Evolutionary conservation across 768 basidiomycete genomes (phyloP).

Genomic region (Paxillus ammoniavirescens): DNA sequence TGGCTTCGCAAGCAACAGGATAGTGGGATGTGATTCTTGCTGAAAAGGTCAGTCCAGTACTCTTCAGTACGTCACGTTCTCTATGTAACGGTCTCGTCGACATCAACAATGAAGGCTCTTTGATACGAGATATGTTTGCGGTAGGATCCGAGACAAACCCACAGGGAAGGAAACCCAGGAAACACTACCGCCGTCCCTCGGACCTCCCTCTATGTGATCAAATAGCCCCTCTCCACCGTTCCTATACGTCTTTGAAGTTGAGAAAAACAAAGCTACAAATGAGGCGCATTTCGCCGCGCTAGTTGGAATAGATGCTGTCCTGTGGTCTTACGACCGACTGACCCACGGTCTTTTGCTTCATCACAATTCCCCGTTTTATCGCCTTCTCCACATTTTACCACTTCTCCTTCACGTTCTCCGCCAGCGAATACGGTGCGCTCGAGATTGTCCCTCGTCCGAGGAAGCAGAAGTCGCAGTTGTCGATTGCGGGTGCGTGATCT

Average conservation of each 20-base stretch:
- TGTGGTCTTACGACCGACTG: neutral
- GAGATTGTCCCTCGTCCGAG: slow-evolving; percentile 87
- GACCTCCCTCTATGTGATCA: slow-evolving; percentile 80
- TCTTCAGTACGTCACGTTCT: slow-evolving; percentile 3
- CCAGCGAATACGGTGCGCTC: slow-evolving; percentile 48
- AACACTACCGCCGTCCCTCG: slow-evolving; percentile 64
- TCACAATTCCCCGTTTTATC: neutral
- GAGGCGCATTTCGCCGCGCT: slow-evolving; percentile 5
- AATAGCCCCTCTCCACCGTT: slow-evolving; percentile 36
- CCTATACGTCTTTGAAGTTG: slow-evolving; percentile 10
- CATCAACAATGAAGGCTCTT: slow-evolving; percentile 69
- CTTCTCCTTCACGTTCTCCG: slow-evolving; percentile 30
- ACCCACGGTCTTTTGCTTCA: slow-evolving; percentile 3
- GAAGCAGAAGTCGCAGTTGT: slow-evolving; percentile 92
- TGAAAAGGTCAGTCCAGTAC: slow-evolving; percentile 64
- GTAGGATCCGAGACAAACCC: slow-evolving; percentile 86
- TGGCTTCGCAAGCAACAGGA: slow-evolving; percentile 23
- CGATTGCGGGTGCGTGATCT: slow-evolving; percentile 79
- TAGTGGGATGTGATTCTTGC: slow-evolving; percentile 81
- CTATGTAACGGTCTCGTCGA: slow-evolving; percentile 85
- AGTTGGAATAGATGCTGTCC: neutral
- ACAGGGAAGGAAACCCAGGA: slow-evolving; percentile 77
- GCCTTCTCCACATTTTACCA: slow-evolving; percentile 20
- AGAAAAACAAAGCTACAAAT: neutral
- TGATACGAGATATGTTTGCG: slow-evolving; percentile 91